Base-by-base conservation (phyloP, 257 asterid species). In the Ajuga chamaepitys region DNA sequence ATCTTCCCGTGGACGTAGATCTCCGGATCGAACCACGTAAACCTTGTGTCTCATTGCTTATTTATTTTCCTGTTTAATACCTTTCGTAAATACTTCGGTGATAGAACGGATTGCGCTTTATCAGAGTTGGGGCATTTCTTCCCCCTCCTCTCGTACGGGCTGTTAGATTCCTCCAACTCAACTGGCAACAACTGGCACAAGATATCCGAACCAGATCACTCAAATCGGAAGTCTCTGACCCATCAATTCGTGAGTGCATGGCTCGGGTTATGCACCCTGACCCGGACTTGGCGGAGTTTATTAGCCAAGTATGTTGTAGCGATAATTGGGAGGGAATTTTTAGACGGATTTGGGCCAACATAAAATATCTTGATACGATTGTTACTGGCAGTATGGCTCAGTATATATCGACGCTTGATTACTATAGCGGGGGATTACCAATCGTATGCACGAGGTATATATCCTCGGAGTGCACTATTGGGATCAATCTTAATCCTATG, bases 351-450 rank as follows among this genome's bases (percentile, higher is more conserved):
- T 80, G 81, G 82, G 82, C 80, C 3, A 75, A 76, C 26, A 7
- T 24, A 0, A 55, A 55, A 14, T 55, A n/a, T 28, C 6, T 55
- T 9, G 64, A 67, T 24, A 72, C 58, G 28, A 67, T 77, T 3
- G 72, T 74, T 4, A 30, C 37, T 8, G 37, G 37, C 7, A 8
- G 7, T 0, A 30, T 30, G 37, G 37, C 37, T 30, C 85, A 74
- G 9, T 80, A 80, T 30, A 58, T 80, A 32, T 74, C 76, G 2
- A 76, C 62, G 4, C 77, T 80, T 4, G 78, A 76, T 63, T 66
- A 76, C 67, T 80, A 76, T 47, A 61, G 75, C 12, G 77, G 80
- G 5, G 80, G 79, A 37, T 59, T 77, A 24, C 82, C 78, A 3
- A 37, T 53, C n/a, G 70, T 70, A 0, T 67, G 76, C 60, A 74